Conservation (phyloP, 768 basidiomycete species). For the Rhodotorula paludigena region DNA sequence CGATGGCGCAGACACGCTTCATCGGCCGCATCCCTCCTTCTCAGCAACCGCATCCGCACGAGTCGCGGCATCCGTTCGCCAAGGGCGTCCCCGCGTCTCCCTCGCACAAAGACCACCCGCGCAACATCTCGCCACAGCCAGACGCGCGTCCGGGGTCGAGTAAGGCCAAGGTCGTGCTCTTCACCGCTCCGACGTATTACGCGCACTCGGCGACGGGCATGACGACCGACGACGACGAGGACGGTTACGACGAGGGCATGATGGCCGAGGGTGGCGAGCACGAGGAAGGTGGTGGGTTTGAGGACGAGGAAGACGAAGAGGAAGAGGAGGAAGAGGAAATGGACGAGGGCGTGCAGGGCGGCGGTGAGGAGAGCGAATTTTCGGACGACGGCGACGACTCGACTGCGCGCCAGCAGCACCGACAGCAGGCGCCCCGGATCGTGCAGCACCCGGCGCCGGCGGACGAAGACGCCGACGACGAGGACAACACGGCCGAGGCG, state of each 20-base stretch:
- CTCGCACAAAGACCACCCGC: slow-evolving; percentile 40
- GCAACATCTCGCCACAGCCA: slow-evolving; percentile 32
- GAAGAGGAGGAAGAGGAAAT: slow-evolving; percentile 5
- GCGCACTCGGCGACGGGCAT: slow-evolving; percentile 48
- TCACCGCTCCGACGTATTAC: slow-evolving; percentile 58
- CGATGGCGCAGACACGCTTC: slow-evolving; percentile 35
- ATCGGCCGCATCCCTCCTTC: slow-evolving; percentile 34
- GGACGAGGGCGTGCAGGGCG: slow-evolving; percentile 10
- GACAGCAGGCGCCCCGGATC: too few species aligned
- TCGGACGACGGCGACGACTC: slow-evolving; percentile 23
- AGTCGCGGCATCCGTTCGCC: slow-evolving; percentile 52
- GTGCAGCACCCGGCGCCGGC: too few species aligned
- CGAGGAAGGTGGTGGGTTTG: slow-evolving; percentile 4
- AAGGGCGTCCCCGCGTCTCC: slow-evolving; percentile 45
- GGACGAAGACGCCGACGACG: slow-evolving; percentile 5
- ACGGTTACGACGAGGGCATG: slow-evolving; percentile 18
- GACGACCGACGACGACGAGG: slow-evolving; percentile 46
- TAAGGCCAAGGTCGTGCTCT: slow-evolving; percentile 55
- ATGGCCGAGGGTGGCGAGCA: slow-evolving; percentile 8
- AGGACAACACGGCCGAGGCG: background rate
- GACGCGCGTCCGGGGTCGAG: slow-evolving; percentile 11
- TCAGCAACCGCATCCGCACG: slow-evolving; percentile 38
- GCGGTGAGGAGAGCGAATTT: slow-evolving; percentile 30
- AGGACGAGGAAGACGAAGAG: background rate
- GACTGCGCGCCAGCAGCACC: background rate